phyloP scores from a whole-genome alignment of 176 grass and related monocot genomes.

The Panicum miliaceum region DNA sequence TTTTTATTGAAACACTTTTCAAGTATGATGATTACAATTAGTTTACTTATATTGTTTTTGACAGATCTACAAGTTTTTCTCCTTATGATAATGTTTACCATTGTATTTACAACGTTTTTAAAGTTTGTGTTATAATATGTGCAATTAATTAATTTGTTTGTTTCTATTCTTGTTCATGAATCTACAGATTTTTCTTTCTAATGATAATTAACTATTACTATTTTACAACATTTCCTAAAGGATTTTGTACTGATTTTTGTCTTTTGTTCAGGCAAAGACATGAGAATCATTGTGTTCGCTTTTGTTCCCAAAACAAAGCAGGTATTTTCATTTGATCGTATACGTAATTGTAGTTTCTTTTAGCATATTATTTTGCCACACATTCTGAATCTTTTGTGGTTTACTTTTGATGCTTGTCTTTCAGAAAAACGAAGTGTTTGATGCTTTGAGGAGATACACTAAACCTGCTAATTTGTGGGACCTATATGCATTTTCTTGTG shows the following conservation, averaged over 20 bases:
- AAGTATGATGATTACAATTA: background rate
- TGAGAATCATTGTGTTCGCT: conserved; percentile 78
- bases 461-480: conserved; percentile 81
- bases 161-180: background rate
- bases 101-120: background rate
- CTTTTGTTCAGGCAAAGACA: conserved; percentile 84
- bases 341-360: conserved; percentile 32
- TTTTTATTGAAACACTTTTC: background rate
- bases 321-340: conserved; percentile 47
- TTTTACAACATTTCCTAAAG: background rate
- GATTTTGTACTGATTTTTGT: conserved; percentile 25
- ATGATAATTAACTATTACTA: conserved; percentile 3
- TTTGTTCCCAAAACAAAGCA: conserved; percentile 90
- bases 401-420: conserved; percentile 39
- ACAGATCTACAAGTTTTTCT: background rate
- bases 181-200: background rate
- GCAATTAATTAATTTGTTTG: background rate
- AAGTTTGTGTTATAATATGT: background rate
- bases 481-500: conserved; percentile 84
- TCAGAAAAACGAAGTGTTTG: conserved; percentile 81
- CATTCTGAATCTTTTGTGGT: conserved; percentile 38
- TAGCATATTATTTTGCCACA: conserved; percentile 10
- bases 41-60: conserved; percentile 3
- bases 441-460: conserved; percentile 70
- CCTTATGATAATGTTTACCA: background rate